Evolutionary conservation across 257 asterid species (phyloP).

Genomic region (Ballota nigra): DNA sequence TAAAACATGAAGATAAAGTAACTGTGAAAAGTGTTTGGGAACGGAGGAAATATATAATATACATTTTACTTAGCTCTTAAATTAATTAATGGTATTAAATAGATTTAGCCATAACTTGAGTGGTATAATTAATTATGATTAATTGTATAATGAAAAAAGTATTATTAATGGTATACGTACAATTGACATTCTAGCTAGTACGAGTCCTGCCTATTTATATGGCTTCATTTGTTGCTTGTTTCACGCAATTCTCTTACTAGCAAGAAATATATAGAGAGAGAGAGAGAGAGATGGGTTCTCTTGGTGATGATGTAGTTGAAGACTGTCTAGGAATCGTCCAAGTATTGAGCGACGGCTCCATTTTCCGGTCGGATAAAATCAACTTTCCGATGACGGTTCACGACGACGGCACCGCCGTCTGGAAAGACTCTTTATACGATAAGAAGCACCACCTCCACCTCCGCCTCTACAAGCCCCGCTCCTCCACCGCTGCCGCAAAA

Average conservation of each 20-base stretch:
- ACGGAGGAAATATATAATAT: too few relatives aligned
- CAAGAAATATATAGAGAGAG: constrained; percentile 7
- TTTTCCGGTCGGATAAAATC: constrained; percentile 33
- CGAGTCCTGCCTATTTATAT: not conserved
- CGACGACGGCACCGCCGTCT: constrained; percentile 62
- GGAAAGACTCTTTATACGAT: constrained; percentile 60
- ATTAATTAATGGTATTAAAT: too few relatives aligned
- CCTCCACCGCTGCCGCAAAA: constrained; percentile 9
- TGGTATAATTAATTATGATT: too few relatives aligned
- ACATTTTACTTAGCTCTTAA: too few relatives aligned
- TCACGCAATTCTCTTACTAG: not conserved
- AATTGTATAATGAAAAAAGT: too few relatives aligned
- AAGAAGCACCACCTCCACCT: constrained; percentile 40
- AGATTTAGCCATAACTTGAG: too few relatives aligned
- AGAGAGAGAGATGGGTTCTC: constrained; percentile 39
- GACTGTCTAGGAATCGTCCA: constrained; percentile 49
- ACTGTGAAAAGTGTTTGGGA: too few relatives aligned
- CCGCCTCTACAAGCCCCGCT: constrained; percentile 60
- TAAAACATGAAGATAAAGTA: too few relatives aligned
- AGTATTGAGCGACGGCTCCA: constrained; percentile 58
- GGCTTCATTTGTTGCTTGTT: not conserved
- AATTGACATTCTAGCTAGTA: not conserved
- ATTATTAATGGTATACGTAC: too few relatives aligned
- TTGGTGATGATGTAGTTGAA: constrained; percentile 43
- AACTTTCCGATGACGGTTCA: constrained; percentile 37